A percentile compares a stretch with the other conserved stretches of the same genome.
Evolutionary conservation across 2,329 filamentous ascomycete species (phyloP).

Genomic region (Aureobasidium vineae): DNA sequence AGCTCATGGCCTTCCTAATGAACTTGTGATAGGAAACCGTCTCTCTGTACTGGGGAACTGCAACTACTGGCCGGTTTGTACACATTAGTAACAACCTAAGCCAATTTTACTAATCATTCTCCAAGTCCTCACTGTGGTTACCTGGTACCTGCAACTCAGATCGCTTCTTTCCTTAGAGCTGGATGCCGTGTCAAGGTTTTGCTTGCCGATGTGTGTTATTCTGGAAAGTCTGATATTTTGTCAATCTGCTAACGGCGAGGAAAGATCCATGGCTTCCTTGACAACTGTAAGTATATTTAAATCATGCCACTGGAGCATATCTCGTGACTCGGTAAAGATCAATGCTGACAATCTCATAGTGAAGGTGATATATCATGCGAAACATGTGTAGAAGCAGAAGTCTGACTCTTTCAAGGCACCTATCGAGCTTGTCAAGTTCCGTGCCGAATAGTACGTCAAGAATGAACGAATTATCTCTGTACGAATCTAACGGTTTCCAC

Average conservation of each 20-base stretch:
- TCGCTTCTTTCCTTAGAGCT: constrained; percentile 81
- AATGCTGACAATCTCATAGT: neutral
- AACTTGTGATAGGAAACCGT: neutral
- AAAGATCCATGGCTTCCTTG: constrained; percentile 67
- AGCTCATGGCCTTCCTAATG: neutral
- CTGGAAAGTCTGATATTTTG: neutral
- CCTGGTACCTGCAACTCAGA: constrained; percentile 84
- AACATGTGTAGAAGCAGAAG: no score
- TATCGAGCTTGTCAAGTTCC: constrained; percentile 77
- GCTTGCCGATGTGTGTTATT: constrained; percentile 32
- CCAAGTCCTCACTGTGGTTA: constrained; percentile 75
- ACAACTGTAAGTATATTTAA: constrained; percentile 39
- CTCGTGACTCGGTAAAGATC: constrained; percentile 31
- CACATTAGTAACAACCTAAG: fast-evolving
- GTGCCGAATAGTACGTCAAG: constrained; percentile 63
- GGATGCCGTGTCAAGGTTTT: constrained; percentile 64
- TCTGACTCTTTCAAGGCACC: constrained; percentile 56
- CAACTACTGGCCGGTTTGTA: constrained; percentile 65
- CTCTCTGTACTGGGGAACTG: constrained; percentile 80
- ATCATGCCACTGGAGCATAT: neutral
- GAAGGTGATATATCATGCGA: neutral
- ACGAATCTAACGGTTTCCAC: neutral
- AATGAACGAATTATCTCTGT: neutral
- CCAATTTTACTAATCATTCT: neutral
- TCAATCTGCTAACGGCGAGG: neutral